A percentile compares a stretch with the other conserved stretches of the same genome.
Evolutionary conservation across 2,329 filamentous ascomycete species (phyloP).

Genomic region (Mycosphaerella sp.): DNA sequence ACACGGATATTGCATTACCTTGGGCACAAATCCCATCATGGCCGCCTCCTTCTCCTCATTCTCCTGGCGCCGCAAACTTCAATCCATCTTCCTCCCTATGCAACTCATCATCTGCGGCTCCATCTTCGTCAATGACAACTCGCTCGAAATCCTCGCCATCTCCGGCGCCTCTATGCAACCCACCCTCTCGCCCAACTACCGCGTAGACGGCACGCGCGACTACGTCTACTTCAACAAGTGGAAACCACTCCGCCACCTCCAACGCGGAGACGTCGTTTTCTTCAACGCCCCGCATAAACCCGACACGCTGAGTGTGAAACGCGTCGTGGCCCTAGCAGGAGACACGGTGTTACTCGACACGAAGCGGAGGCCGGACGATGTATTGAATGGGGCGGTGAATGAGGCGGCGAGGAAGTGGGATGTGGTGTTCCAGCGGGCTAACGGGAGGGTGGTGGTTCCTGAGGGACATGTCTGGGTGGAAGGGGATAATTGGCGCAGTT

Average conservation of each 20-base stretch:
- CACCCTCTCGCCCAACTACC: slow-evolving; percentile 38
- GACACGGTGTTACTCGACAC: slow-evolving; percentile 62
- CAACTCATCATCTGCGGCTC: slow-evolving; percentile 8
- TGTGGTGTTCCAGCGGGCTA: slow-evolving; percentile 18
- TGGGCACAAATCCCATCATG: not conserved
- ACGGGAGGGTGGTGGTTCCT: slow-evolving; percentile 56
- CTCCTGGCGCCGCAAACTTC: not conserved
- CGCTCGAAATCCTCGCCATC: slow-evolving; percentile 35
- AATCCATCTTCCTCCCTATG: slow-evolving; percentile 11
- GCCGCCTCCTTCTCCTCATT: no score
- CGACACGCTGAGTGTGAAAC: slow-evolving; percentile 66
- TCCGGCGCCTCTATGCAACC: slow-evolving; percentile 42
- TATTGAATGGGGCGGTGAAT: slow-evolving; percentile 32
- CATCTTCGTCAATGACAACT: slow-evolving; percentile 38
- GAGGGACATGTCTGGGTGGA: slow-evolving; percentile 91
- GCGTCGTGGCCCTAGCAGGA: slow-evolving; percentile 73
- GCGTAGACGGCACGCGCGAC: slow-evolving; percentile 37
- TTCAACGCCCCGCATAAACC: slow-evolving; percentile 57
- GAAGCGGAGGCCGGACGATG: slow-evolving; percentile 30
- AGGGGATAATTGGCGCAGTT: slow-evolving; percentile 70
- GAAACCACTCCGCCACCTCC: slow-evolving; percentile 24
- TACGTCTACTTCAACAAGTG: slow-evolving; percentile 35
- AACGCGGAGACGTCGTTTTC: slow-evolving; percentile 41
- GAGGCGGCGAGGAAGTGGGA: slow-evolving; percentile 28
- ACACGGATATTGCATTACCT: not conserved